Conservation (phyloP, 106 monocot genomes). For the Dioscorea alata region DNA sequence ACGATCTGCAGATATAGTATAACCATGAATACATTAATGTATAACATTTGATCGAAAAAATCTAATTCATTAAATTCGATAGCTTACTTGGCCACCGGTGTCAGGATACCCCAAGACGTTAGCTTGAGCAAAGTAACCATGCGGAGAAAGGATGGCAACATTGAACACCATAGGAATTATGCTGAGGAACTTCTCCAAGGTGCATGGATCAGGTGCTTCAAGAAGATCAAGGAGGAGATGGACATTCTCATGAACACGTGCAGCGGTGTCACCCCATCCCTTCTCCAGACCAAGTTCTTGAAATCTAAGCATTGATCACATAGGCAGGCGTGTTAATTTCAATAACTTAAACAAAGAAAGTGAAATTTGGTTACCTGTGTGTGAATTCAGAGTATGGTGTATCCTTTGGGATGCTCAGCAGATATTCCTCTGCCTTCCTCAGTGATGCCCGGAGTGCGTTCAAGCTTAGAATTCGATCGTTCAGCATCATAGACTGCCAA, state of each 20-base stretch:
- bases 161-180: slow-evolving; percentile 94
- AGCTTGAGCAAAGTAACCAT: slow-evolving; percentile 95
- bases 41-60: not conserved
- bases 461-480: slow-evolving; percentile 68
- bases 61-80: not conserved
- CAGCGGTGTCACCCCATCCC: slow-evolving; percentile 89
- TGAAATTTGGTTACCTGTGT: slow-evolving; percentile 36
- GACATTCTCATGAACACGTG: slow-evolving; percentile 58
- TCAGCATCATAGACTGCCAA: slow-evolving; percentile 74
- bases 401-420: slow-evolving; percentile 40
- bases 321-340: too few species aligned
- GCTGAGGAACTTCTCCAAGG: slow-evolving; percentile 80
- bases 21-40: not conserved
- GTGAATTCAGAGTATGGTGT: slow-evolving; percentile 84
- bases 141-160: slow-evolving; percentile 93
- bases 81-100: slow-evolving; percentile 88
- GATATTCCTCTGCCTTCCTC: slow-evolving; percentile 85
- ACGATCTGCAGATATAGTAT: slow-evolving; percentile 52
- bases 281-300: slow-evolving; percentile 97
- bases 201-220: slow-evolving; percentile 78
- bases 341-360: not conserved
- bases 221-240: slow-evolving; percentile 75
- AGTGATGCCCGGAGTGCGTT: slow-evolving; percentile 56
- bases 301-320: slow-evolving; percentile 38
- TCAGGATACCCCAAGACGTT: slow-evolving; percentile 98